Evolutionary conservation across 495 filamentous ascomycete genomes (phyloP), one percentile per base, ranked within the genome.

Genomic region (Penicillium salamii): DNA sequence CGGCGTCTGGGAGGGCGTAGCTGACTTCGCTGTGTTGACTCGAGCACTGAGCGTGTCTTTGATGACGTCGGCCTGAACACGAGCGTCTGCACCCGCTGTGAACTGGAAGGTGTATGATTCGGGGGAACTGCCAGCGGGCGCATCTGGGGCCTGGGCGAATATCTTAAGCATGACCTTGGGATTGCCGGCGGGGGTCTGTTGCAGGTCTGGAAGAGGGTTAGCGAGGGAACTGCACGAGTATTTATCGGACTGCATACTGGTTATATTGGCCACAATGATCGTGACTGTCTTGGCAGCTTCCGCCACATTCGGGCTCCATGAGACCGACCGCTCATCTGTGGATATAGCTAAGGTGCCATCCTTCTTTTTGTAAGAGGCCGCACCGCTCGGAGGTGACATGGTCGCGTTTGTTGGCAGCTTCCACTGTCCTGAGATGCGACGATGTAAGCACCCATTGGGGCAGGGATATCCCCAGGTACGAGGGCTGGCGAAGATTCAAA

Each of bases 111-210:
- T 79, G 62, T 95, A 89, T 39, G 81, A 78, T 33, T 87, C 81
- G 2, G 85, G 68, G 5, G 82, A 73, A 18, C 72, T 59, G 14
- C 74, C 75, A 12, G 72, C 70, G 20, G 61, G 50, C 1, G 68
- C 61, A 34, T 76, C 72, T 21, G 80, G 71, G 37, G 81, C 70
- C 54, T 87, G 83, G 42, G 82, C 84, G 55, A 95, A 85, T 42
- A 97, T 80, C 66, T 90, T 93, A 34, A 96, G 78, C 79, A 95
- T 93, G 38, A 95, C 90, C 71, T 96, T 97, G 11, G 88, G 70
- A 14, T 77, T 81, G 7, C 72, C 83, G 36, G 85, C 88, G 0
- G 91, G 90, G 1, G 93, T 97, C 66, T 96, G 91, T 60, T 97
- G 91, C 32, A 98, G 78, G 72, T 97, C 72, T 76, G 43, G 42